Base-by-base conservation (phyloP, 202 grass and related monocot genomes). In the Dendrocalamus latiflorus region DNA sequence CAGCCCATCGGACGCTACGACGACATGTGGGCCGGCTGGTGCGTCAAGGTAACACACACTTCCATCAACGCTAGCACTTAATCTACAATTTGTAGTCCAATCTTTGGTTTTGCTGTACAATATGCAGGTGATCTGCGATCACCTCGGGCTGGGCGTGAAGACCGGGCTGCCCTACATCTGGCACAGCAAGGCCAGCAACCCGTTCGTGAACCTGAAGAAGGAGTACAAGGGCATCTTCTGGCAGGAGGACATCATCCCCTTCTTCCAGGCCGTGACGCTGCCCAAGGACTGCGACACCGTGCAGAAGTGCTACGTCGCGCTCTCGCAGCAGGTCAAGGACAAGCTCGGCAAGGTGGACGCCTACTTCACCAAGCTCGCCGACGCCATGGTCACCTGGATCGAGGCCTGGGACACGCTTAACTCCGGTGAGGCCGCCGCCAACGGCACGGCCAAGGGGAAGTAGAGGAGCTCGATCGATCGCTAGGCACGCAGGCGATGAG, bases 101-200 rank as follows among this genome's bases (percentile, higher is more conserved):
- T 14, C 13, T 70, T 70, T 48, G 6, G 2, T 48, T 24, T 7
- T 47, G 24, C 21, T 70, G 22, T 28, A 26, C 1, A 59, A 44
- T 41, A 5, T 30, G 17, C 56, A 86, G 90, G 86, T 89, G 33
- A 92, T 92, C 75, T 92, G 90, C 33, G 86, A 92, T 24, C 90
- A 86, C 68, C 65, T 89, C 25, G 87, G 81, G 4, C 54, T 89
- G 24, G 87, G 87, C 8, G 84, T 93, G 38, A 92, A 92, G 83
- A 93, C 91, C 10, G 87, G 91, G 45, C 53, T 90, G 58, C 91
- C 87, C 30, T 93, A 93, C 75, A 93, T 93, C 72, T 87, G 91
- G 87, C 91, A 93, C 75, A 90, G 81, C 91, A 93, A 93, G 87
- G 91, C 87, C 63, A 93, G 91, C 87, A 93, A 93, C 76, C 91